Conservation (phyloP, 2,329 filamentous ascomycete species). For the Paecilomyces formosus region DNA sequence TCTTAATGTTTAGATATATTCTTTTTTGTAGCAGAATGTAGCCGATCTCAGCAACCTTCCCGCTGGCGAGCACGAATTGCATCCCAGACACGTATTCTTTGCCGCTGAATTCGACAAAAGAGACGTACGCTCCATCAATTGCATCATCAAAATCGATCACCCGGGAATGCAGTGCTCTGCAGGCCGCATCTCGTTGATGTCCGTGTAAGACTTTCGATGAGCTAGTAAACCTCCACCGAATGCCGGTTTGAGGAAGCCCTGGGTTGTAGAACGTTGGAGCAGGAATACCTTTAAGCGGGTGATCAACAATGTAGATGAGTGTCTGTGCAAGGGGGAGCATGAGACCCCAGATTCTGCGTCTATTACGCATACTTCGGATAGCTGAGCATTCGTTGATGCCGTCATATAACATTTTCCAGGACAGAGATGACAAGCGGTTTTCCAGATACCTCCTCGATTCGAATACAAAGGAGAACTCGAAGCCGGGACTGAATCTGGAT, state of each 20-base stretch:
- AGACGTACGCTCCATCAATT: not conserved
- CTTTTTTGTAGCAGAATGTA: not conserved
- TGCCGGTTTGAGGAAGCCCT: not conserved
- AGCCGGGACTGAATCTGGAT: not conserved
- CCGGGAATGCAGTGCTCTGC: not conserved
- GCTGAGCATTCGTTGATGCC: not conserved
- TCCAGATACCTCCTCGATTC: not conserved
- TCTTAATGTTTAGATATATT: not conserved
- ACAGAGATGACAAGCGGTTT: not conserved
- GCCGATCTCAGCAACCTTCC: not conserved
- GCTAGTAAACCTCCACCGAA: not conserved
- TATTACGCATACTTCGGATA: not conserved
- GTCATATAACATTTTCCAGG: not conserved
- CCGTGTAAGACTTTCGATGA: not conserved
- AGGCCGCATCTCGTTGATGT: not conserved
- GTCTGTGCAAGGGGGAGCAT: not conserved
- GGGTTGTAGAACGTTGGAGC: not conserved
- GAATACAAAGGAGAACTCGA: not conserved
- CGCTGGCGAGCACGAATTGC: not conserved
- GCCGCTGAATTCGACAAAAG: not conserved
- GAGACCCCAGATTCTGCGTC: not conserved
- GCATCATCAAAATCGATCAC: not conserved
- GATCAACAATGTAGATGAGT: not conserved
- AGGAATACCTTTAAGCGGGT: not conserved
- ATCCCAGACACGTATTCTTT: not conserved